Evolutionary conservation across 2,329 filamentous ascomycete species (phyloP), one percentile per base, ranked within the genome.

Genomic region (Fusarium bulbicola): DNA sequence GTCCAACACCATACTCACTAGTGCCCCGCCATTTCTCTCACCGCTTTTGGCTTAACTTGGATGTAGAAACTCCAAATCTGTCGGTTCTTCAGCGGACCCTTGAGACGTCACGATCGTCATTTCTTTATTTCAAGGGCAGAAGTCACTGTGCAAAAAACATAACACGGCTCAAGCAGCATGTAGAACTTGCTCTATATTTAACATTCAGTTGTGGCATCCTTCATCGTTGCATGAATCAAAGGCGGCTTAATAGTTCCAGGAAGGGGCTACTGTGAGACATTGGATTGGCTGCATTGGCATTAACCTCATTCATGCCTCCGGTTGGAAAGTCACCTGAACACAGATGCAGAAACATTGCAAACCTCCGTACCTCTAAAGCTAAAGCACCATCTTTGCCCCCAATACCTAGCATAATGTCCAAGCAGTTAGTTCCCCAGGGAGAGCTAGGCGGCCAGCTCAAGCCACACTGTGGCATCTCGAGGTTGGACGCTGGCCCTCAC

Each of bases 41-140:
- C 71, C 71, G 71, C 71, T 67, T 74, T 74, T 68, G 71, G 71
- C 59, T 74, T 68, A 59, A 58, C 57, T 74, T 68, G 56, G 60
- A 66, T 58, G 60, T 34, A 60, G 52, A 73, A 70, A 52, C 64
- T 61, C 56, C 64, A 69, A 66, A 46, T 52, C 26, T 63, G 54
- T 53, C 53, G 45, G 53, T 47, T 45, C 34, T 32, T 39, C 30
- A 57, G 49, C 43, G 40, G 37, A 45, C 42, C 43, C 34, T n/a
- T n/a, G 14, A 45, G 36, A 53, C 32, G 53, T 43, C 46, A 62
- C 46, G 15, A 53, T 53, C 46, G 39, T 46, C 56, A 57, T 64
- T 45, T 56, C 49, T 56, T 63, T 34, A 60, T 34, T 36, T 15
- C 40, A 46, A 59, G 58, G 39, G 36, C 37, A 59, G 45, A 50